Evolutionary conservation across 257 asterid species (phyloP), one percentile per base, ranked within the genome.

Genomic region (Fraxinus pennsylvanica): DNA sequence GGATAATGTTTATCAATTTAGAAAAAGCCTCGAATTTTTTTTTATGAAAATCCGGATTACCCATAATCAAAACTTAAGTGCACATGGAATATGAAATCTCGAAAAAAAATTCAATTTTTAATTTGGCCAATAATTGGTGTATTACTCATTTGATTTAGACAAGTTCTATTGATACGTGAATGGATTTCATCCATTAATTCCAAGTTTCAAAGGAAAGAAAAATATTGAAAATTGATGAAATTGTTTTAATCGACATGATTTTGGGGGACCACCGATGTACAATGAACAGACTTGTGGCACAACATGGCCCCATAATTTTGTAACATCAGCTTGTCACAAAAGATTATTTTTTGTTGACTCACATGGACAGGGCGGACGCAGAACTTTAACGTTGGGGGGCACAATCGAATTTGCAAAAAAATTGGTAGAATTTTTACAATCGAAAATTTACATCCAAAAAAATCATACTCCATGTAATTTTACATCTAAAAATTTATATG

Each of bases 241-340:
- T 50, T 15, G 74, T 41, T 79, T 39, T 7, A 74, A 70, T 79
- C 68, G 32, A 29, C 61, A 47, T 71, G 79, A 82, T 76, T 50
- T 57, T 27, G 81, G 71, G 73, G 88, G 88, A 72, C 88, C 85
- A 83, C 85, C 77, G 77, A 85, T 85, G 85, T 85, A 81, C 32
- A 82, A 77, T 47, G 6, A 4, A 81, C 57, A 69, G 86, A 79
- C 85, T 63, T 78, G 84, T 84, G 88, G 43, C 77, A 52, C 45
- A 43, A 68, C 33, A 74, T 84, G 85, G 75, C 39, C 89, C 81
- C 43, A 12, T 32, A 71, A 71, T 76, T 81, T 80, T 78, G 87
- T 76, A 72, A 81, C 32, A 75, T 36, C 45, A 68, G 79, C 52
- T 17, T 57, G 70, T 71, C 84, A 54, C 73, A 76, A 43, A 35